Evolutionary conservation across 1,139 yeast genomes (phyloP).

Genomic region (Nakaseomyces kungkrabaensis): DNA sequence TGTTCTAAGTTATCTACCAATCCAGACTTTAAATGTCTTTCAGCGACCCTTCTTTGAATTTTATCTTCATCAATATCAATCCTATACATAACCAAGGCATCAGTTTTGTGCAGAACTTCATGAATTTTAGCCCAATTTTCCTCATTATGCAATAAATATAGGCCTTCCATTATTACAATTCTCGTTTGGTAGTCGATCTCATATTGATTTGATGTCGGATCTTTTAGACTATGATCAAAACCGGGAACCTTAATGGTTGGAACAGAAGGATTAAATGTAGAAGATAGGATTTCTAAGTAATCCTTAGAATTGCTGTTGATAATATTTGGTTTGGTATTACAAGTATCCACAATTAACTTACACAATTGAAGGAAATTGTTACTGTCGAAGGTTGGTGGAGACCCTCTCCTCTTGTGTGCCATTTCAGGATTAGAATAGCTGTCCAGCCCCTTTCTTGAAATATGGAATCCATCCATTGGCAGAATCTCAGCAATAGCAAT

Average conservation of each 20-base stretch:
- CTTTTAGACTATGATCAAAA: constrained; percentile 62
- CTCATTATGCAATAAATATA: constrained; percentile 44
- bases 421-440: constrained; percentile 42
- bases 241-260: constrained; percentile 50
- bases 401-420: constrained; percentile 65
- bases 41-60: constrained; percentile 51
- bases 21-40: constrained; percentile 65
- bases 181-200: constrained; percentile 34
- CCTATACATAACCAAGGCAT: constrained; percentile 23
- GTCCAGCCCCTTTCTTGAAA: constrained; percentile 46
- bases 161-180: constrained; percentile 53
- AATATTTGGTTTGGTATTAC: constrained; percentile 11
- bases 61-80: constrained; percentile 36
- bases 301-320: not conserved
- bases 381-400: constrained; percentile 78
- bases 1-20: constrained; percentile 45
- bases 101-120: constrained; percentile 14
- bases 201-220: constrained; percentile 46
- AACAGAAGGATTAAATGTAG: constrained; percentile 17
- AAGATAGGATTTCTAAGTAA: constrained; percentile 12
- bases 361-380: constrained; percentile 35
- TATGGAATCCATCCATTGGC: constrained; percentile 81
- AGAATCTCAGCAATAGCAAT: constrained; percentile 33
- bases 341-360: constrained; percentile 20
- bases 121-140: constrained; percentile 43